phyloP scores from a whole-genome alignment of 768 basidiomycete species.

The Macrolepiota albuminosa region DNA sequence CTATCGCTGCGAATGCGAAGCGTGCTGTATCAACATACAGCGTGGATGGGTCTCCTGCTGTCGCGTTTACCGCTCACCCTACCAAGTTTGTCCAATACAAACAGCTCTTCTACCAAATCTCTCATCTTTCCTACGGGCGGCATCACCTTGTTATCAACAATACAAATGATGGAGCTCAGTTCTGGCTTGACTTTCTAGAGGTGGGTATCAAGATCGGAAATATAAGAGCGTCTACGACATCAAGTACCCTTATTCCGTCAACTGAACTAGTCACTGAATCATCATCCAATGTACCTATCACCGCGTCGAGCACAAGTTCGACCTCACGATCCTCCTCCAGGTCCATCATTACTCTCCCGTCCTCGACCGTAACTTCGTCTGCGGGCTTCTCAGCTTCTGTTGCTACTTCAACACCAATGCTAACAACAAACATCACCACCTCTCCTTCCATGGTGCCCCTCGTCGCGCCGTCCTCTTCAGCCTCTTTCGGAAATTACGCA shows the following conservation, averaged over 20 bases:
- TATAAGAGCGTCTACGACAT: not conserved
- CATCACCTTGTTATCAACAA: constrained; percentile 13
- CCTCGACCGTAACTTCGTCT: not conserved
- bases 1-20: constrained; percentile 1
- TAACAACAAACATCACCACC: not conserved
- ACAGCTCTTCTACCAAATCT: constrained; percentile 10
- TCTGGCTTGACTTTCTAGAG: constrained; percentile 16
- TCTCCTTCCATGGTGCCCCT: not conserved
- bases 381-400: not conserved
- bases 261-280: not conserved
- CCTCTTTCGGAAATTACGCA: not conserved
- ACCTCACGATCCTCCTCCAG: not conserved
- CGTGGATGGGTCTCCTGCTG: constrained; percentile 9
- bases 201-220: not conserved
- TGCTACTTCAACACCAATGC: not conserved
- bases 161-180: not conserved
- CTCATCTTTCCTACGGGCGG: not conserved
- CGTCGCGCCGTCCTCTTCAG: not conserved
- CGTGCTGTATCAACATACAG: constrained; percentile 10
- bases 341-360: not conserved
- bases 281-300: not conserved
- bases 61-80: not conserved
- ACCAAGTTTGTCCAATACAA: not conserved
- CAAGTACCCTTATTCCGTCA: not conserved
- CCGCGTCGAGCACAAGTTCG: not conserved